Evolutionary conservation across 2,329 filamentous ascomycete genomes (phyloP).

Genomic region (Trichoderma sp.): DNA sequence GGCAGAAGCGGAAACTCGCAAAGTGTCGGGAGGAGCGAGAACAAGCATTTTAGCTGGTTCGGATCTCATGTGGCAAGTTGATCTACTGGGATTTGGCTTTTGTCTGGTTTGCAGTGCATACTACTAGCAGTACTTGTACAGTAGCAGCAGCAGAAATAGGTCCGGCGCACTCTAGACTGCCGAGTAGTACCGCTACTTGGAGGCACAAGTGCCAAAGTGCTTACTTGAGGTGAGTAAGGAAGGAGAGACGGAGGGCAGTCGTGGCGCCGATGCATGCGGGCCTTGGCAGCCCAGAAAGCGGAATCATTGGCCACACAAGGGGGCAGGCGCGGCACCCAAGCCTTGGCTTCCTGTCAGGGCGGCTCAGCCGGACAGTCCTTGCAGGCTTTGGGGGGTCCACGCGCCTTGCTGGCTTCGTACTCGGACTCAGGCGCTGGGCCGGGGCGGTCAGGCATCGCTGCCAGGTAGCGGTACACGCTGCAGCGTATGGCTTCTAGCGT

Average conservation of each 20-base stretch:
- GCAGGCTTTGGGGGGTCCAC: neutral
- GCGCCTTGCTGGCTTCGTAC: conserved; percentile 11
- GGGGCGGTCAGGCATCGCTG: conserved; percentile 19
- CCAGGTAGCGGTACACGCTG: neutral
- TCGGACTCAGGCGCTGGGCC: conserved; percentile 10
- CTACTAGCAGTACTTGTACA: too few species aligned
- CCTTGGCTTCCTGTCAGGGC: conserved; percentile 23
- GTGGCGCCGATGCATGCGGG: conserved; percentile 17
- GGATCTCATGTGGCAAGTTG: neutral
- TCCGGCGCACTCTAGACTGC: neutral
- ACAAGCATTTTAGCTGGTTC: neutral
- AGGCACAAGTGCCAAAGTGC: neutral
- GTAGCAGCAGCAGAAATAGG: neutral
- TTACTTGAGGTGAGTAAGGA: neutral
- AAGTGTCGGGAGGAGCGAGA: neutral
- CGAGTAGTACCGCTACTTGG: neutral
- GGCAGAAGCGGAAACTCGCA: conserved; percentile 1
- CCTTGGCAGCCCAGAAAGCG: neutral
- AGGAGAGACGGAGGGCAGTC: neutral
- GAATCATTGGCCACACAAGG: conserved; percentile 1
- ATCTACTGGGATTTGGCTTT: neutral
- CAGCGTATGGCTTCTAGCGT: neutral
- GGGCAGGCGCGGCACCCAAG: neutral
- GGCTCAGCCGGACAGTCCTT: conserved; percentile 21
- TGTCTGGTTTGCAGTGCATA: neutral